Conservation (phyloP, 371 early-diverging fungal species). For the Thermomucor indicae-seudaticae region DNA sequence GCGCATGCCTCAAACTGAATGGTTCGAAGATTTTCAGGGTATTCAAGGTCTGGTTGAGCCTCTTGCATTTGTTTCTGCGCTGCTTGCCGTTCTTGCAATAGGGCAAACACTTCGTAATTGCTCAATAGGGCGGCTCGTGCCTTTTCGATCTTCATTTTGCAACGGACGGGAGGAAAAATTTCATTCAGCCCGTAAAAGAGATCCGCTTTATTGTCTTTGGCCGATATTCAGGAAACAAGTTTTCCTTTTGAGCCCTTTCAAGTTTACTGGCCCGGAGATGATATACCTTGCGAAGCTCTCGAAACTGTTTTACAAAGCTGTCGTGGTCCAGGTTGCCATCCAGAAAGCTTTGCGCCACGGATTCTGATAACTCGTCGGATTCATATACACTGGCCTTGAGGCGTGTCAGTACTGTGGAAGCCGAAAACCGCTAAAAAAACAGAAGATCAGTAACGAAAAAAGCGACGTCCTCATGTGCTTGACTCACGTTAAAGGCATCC, state of each 20-base stretch:
- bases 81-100: conserved; percentile 48
- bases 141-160: conserved; percentile 52
- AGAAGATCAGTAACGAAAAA: conserved; percentile 3
- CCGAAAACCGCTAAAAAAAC: conserved; percentile 49
- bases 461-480: neutral
- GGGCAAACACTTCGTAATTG: conserved; percentile 57
- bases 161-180: too few relatives aligned
- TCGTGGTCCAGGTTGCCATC: conserved; percentile 59
- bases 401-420: conserved; percentile 51
- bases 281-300: conserved; percentile 59
- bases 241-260: conserved; percentile 47
- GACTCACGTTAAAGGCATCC: conserved; percentile 53
- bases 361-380: conserved; percentile 60
- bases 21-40: conserved; percentile 57
- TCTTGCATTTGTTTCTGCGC: conserved; percentile 32
- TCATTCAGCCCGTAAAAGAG: too few relatives aligned
- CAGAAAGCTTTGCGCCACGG: conserved; percentile 55
- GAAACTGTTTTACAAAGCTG: conserved; percentile 54
- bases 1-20: conserved; percentile 54
- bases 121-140: conserved; percentile 52
- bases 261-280: conserved; percentile 59
- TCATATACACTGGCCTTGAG: conserved; percentile 54
- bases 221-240: too few relatives aligned
- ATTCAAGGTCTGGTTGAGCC: conserved; percentile 21
- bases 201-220: too few relatives aligned